These are phyloP conservation scores for Dryas octopetala DNA, from an alignment of 306 rosid species.

Conservation along the genomic window DNA sequence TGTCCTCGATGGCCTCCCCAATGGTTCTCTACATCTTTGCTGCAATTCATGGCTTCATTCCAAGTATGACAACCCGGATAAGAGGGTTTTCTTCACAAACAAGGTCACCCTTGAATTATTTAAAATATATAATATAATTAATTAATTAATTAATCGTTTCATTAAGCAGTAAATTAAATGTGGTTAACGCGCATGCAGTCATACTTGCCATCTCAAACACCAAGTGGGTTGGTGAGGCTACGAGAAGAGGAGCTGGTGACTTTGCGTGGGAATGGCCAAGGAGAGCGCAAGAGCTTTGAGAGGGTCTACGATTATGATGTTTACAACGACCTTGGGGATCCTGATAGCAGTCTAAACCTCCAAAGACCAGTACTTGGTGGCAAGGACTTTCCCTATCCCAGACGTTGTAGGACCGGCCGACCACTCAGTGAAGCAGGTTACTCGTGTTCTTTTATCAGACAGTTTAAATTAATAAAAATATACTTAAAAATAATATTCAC, in stretches of 20 bases:
- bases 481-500: too few relatives aligned
- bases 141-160: too few relatives aligned
- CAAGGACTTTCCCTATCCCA: constrained; percentile 30
- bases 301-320: constrained; percentile 56
- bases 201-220: constrained; percentile 46
- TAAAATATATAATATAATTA: too few relatives aligned
- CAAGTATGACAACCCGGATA: constrained; percentile 45
- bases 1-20: constrained; percentile 46
- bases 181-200: constrained; percentile 24
- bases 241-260: constrained; percentile 43
- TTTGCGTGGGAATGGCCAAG: constrained; percentile 44
- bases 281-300: constrained; percentile 38
- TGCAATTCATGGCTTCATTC: constrained; percentile 81
- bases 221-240: constrained; percentile 37
- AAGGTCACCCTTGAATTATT: constrained; percentile 37
- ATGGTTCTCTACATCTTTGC: constrained; percentile 34
- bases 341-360: constrained; percentile 27
- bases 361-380: constrained; percentile 39
- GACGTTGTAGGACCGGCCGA: constrained; percentile 44
- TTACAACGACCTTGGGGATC: constrained; percentile 49
- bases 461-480: background rate
- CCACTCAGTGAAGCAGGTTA: constrained; percentile 15
- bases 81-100: constrained; percentile 62
- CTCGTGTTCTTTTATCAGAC: background rate
- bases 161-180: too few relatives aligned